phyloP scores from a whole-genome alignment of 1,284 basidiomycete species.

The Leccinum pachyderme region DNA sequence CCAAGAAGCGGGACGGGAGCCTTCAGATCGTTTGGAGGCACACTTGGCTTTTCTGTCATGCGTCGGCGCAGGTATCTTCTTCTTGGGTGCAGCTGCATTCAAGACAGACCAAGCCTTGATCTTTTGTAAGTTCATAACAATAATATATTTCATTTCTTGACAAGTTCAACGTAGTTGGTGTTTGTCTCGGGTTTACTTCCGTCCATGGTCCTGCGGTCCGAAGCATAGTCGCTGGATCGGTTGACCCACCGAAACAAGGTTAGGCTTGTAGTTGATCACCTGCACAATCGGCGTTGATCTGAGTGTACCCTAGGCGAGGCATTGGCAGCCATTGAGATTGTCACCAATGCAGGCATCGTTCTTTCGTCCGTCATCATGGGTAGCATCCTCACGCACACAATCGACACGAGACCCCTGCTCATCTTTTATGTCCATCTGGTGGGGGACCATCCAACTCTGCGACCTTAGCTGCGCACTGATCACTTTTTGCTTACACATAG shows the following conservation, averaged over 20 bases:
- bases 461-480: background rate
- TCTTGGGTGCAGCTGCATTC: constrained; percentile 19
- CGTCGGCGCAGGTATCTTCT: constrained; percentile 14
- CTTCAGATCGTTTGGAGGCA: constrained; percentile 33
- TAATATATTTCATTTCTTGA: background rate
- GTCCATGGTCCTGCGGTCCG: constrained; percentile 23
- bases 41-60: constrained; percentile 28
- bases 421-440: constrained; percentile 28
- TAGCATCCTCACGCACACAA: constrained; percentile 18
- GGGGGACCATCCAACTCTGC: background rate
- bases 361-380: constrained; percentile 30
- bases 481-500: constrained; percentile 1
- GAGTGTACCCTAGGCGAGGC: constrained; percentile 27
- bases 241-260: constrained; percentile 36
- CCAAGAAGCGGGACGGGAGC: constrained; percentile 10
- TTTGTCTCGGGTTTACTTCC: constrained; percentile 19
- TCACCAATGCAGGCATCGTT: constrained; percentile 23
- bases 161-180: constrained; percentile 9
- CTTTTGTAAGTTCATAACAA: constrained; percentile 9
- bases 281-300: background rate
- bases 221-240: constrained; percentile 33
- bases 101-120: constrained; percentile 9
- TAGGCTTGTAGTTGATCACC: background rate
- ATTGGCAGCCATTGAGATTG: constrained; percentile 34
- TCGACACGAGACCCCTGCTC: constrained; percentile 16